Evolutionary conservation across 805 yeast genomes (phyloP), one percentile per base, ranked within the genome.

Genomic region (Candida koratica): DNA sequence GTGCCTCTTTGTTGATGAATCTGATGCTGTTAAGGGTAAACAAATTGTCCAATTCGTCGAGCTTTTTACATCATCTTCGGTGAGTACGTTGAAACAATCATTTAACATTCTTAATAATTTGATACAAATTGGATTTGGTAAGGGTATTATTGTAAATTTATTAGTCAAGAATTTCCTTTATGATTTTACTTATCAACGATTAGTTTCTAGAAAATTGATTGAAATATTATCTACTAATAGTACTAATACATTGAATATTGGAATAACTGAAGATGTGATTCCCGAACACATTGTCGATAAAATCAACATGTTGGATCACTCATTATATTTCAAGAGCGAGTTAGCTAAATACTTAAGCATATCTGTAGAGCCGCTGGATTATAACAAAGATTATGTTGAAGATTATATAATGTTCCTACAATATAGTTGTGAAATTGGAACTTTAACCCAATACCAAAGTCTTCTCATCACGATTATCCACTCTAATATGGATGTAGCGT

Each of bases 11-110:
- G 44, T 40, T 3, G 34, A 45, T 4, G 14, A 33, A 14, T 47
- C 47, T 10, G 45, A 22, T 1, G 41, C 29, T 3, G 27, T 29
- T 1, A 34, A 58, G 11, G 64, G 72, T 7, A 47, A 51, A 6
- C 60, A 63, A 39, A 65, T 71, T 12, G 61, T 82, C 25, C 52
- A 54, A 11, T 51, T 85, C 2, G 71, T 87, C 24, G 86, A 86
- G 41, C 41, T 67, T 0, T 67, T 87, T 32, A 81, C 79, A 61
- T 68, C 38, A 42, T 71, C 33, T 36, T 56, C 28, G 37, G 61
- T 41, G 55, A 54, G 34, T 38, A 48, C 45, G 32, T 45, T 41
- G 29, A 32, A 30, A 19, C 41, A 22, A 28, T 48, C 62, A 6
- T 42, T 44, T 35, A 19, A 32, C 6, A 25, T 56, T 14, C 31